Conservation (phyloP, 2,329 filamentous ascomycete genomes). For the Curvularia hawaiiensis region DNA sequence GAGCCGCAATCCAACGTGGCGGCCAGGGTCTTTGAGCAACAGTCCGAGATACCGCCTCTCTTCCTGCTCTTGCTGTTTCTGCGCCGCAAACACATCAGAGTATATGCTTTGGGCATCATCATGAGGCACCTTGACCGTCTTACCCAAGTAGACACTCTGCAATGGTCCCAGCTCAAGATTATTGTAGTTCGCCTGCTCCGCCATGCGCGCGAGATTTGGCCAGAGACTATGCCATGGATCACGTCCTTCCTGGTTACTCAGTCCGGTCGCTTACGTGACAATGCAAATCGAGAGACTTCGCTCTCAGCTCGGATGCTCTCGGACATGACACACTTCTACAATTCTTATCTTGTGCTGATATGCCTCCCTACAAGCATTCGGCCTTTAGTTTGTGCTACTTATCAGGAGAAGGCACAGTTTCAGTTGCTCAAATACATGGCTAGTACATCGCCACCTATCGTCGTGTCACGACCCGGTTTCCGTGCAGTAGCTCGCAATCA, state of each 20-base stretch:
- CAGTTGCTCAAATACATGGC: constrained; percentile 63
- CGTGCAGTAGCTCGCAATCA: constrained; percentile 62
- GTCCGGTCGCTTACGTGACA: constrained; percentile 26
- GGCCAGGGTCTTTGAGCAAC: constrained; percentile 24
- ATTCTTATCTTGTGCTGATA: constrained; percentile 55
- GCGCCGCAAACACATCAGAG: constrained; percentile 34
- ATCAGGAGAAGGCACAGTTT: constrained; percentile 64
- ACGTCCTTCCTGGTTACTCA: constrained; percentile 34
- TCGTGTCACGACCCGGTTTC: constrained; percentile 64
- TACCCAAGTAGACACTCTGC: constrained; percentile 19
- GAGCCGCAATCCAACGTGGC: constrained; percentile 24
- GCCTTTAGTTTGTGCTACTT: constrained; percentile 55
- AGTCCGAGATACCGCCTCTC: constrained; percentile 26
- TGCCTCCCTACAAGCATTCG: constrained; percentile 54
- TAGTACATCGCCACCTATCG: constrained; percentile 57
- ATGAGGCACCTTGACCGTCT: constrained; percentile 33
- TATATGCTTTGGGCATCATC: constrained; percentile 27
- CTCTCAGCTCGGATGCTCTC: constrained; percentile 15
- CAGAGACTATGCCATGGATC: constrained; percentile 41
- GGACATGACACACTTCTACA: constrained; percentile 52
- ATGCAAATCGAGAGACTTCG: background rate
- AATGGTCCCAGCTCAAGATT: constrained; percentile 33
- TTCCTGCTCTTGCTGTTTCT: constrained; percentile 42
- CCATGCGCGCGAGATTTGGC: constrained; percentile 39
- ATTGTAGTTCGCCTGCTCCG: constrained; percentile 34